Percentiles rank a stretch among this genome's conserved stretches.
Evolutionary conservation across 495 filamentous ascomycete genomes (phyloP).

Genomic region (Aspergillus olivimuriae): DNA sequence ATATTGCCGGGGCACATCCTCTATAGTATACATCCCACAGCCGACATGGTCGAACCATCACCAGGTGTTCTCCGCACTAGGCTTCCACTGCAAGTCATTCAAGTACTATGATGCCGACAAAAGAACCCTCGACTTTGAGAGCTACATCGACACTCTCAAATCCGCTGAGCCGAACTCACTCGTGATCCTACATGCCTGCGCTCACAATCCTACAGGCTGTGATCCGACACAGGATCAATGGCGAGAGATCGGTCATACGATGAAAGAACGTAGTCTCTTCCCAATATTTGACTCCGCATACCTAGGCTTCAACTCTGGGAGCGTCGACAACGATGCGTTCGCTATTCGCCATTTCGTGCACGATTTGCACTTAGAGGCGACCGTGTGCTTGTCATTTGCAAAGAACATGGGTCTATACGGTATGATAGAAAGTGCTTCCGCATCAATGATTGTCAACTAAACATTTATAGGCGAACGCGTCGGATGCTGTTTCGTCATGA

Average conservation of each 20-base stretch:
- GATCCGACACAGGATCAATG: conserved; percentile 38
- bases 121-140: conserved; percentile 15
- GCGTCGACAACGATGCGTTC: conserved; percentile 36
- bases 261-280: conserved; percentile 27
- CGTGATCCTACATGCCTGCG: conserved; percentile 41
- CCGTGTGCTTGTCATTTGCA: conserved; percentile 35
- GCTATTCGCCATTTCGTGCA: conserved; percentile 32
- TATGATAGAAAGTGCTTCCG: no score
- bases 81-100: conserved; percentile 20
- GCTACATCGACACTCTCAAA: conserved; percentile 15
- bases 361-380: conserved; percentile 22
- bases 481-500: conserved; percentile 16
- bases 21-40: conserved; percentile 25
- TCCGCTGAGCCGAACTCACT: conserved; percentile 19
- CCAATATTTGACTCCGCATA: conserved; percentile 42
- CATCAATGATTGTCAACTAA: not conserved
- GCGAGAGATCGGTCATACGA: conserved; percentile 27
- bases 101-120: conserved; percentile 20
- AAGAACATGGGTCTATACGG: conserved; percentile 47
- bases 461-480: conserved; percentile 24
- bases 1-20: conserved; percentile 10
- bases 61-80: conserved; percentile 29
- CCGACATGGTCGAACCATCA: conserved; percentile 38
- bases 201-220: conserved; percentile 42
- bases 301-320: conserved; percentile 37